Evolutionary conservation across 306 rosid genomes (phyloP), one percentile per base, ranked within the genome.

Genomic region (Mucuna pruriens): DNA sequence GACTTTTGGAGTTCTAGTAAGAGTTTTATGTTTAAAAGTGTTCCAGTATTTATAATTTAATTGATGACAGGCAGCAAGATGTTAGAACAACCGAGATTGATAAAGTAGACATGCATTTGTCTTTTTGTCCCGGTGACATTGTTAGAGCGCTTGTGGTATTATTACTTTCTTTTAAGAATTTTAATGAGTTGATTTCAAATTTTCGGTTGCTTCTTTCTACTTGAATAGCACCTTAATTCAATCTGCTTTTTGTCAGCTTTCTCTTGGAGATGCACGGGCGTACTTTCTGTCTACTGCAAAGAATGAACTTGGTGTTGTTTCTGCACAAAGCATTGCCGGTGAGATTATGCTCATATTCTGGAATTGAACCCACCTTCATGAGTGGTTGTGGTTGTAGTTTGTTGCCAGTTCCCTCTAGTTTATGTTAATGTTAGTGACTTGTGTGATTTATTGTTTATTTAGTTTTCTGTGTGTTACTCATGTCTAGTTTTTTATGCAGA

Each of bases 81-180:
- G 97, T 95, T 61, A 90, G 98, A 83, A 97, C 98, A 68, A 91
- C 94, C 7, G 99, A 95, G 88, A 95, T 95, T 34, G 99, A 95
- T 77, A 95, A 93, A 89, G 99, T 95, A 71, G 98, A 95, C 55
- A 91, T 90, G 97, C 96, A 89, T 85, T 72, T 67, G 40, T 91
- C 97, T 74, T 95, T 89, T 71, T 87, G 63, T 40, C 90, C 90
- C 1, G 98, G 98, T 76, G 99, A 95, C 81, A 88, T 93, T 51
- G 88, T 95, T 62, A 87, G 78, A 85, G 98, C 97, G 82, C 75
- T 84, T 79, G 99, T 91, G 85, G 98, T 93, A 93, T 81, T 88
- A 80, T 87, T 91, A 75, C 39, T 44, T 52, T 6, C 42, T 31
- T 71, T 42, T 61, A 55, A 70, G 52, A 64, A 3, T 72, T 72